phyloP scores from a whole-genome alignment of 1,139 yeast species.

The Scheffersomyces quercinus region DNA sequence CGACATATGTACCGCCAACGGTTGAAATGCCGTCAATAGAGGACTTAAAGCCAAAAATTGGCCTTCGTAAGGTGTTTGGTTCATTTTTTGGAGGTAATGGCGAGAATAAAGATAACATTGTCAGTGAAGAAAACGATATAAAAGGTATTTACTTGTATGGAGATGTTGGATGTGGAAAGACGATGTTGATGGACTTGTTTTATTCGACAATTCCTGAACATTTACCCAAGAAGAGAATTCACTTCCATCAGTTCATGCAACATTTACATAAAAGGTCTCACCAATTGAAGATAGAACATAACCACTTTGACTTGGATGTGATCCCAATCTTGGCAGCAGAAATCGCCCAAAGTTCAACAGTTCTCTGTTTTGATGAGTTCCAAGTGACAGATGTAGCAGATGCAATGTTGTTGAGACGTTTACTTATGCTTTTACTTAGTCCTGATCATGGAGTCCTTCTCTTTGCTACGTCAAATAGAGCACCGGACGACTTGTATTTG shows the following conservation, averaged over 20 bases:
- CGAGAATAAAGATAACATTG: slow-evolving; percentile 5
- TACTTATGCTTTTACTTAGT: slow-evolving; percentile 60
- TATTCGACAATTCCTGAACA: slow-evolving; percentile 78
- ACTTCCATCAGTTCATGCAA: slow-evolving; percentile 97
- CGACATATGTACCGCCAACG: slow-evolving; percentile 54
- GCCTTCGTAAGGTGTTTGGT: slow-evolving; percentile 40
- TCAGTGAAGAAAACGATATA: slow-evolving; percentile 29
- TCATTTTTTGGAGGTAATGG: slow-evolving; percentile 28
- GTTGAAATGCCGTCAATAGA: slow-evolving; percentile 50
- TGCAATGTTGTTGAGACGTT: slow-evolving; percentile 87
- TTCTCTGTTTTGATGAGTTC: slow-evolving; percentile 92
- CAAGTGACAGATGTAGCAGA: slow-evolving; percentile 98
- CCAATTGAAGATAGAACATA: slow-evolving; percentile 61
- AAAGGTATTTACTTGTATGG: slow-evolving; percentile 93
- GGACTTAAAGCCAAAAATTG: slow-evolving; percentile 49
- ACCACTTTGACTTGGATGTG: slow-evolving; percentile 69
- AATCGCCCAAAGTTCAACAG: slow-evolving; percentile 71
- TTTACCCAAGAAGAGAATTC: slow-evolving; percentile 76
- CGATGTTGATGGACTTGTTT: slow-evolving; percentile 96
- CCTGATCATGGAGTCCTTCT: slow-evolving; percentile 79
- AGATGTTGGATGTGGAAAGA: slow-evolving; percentile 97
- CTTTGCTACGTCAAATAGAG: slow-evolving; percentile 93
- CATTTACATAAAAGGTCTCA: slow-evolving; percentile 85
- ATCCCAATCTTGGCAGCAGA: slow-evolving; percentile 84
- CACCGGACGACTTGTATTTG: slow-evolving; percentile 88